Base-by-base conservation (phyloP, 345 rosid species). In the Anacardium occidentale region DNA sequence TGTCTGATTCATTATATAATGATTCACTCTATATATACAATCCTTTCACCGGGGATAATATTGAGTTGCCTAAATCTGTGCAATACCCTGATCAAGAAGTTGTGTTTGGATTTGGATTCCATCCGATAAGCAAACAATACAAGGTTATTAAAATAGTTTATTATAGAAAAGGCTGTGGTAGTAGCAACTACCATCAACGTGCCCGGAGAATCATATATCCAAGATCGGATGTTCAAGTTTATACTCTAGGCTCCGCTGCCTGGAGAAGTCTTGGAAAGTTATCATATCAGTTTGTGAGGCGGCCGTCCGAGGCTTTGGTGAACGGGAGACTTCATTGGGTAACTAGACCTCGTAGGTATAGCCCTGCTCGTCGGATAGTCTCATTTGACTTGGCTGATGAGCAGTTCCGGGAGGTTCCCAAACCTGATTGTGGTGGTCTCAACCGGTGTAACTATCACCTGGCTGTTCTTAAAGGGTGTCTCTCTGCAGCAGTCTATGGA, bases 281-380 rank as follows among this genome's bases (percentile, higher is more conserved):
- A 22, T 58, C 93, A 0, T 83, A 87, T 75, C 89, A 85, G 77
- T 79, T 94, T 26, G 59, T 85, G 48, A 72, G 89, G 54, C 79
- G 89, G 64, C 78, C 91, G 0, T 79, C 95, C 0, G 97, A 89
- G 84, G 88, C 97, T 32, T 78, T 90, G 67, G 85, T 91, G 68
- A 74, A 79, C 15, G 97, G 98, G 20, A 84, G 88, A 80, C 85
- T 94, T 58, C 98, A 94, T 75, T 94, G 91, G 88, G 90, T 89
- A 3, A 87, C 87, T 6, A 64, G 86, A 47, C 97, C 89, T 0
- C 78, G 87, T 2, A 78, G 96, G 62, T 79, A 85, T 70, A 77
- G 82, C 25, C 91, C 90, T 0, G 83, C 90, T 54, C 84, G 96
- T 21, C 79, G 85, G 77, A 67, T 94, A 8, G 81, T 94, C 5